Evolutionary conservation across 2,329 filamentous ascomycete species (phyloP).

Genomic region (Fusarium cyanostomum): DNA sequence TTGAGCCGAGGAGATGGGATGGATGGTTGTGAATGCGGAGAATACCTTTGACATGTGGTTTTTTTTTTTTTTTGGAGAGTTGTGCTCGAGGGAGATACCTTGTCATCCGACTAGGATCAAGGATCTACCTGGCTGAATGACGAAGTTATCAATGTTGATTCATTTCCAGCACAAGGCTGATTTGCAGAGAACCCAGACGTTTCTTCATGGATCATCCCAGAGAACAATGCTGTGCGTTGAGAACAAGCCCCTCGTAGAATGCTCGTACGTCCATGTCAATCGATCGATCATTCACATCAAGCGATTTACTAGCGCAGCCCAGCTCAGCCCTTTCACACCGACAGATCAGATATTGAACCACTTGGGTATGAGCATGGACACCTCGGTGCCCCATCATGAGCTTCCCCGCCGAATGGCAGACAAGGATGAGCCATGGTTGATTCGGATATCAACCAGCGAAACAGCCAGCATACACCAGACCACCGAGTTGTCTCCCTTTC

Average conservation of each 20-base stretch:
- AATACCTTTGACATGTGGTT: conserved; percentile 3
- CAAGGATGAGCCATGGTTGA: conserved; percentile 10
- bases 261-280: not conserved
- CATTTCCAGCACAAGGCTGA: too few species aligned
- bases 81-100: not conserved
- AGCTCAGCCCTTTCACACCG: conserved; percentile 5
- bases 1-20: not conserved
- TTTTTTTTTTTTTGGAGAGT: not conserved
- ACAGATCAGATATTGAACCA: not conserved
- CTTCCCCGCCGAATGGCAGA: conserved; percentile 6
- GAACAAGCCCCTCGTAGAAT: not conserved
- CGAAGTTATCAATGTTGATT: too few species aligned
- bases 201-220: too few species aligned
- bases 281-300: not conserved
- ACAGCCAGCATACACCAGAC: not conserved
- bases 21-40: not conserved
- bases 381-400: not conserved
- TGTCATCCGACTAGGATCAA: not conserved
- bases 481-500: not conserved
- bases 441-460: too few species aligned
- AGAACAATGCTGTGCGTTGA: not conserved
- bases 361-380: not conserved
- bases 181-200: too few species aligned
- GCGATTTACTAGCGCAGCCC: not conserved
- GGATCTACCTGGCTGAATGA: too few species aligned